Evolutionary conservation across 345 rosid genomes (phyloP).

Genomic region (rapeseed (Brassica napus)): Da-Ae NC_063436.1:27082501-27083000

Average conservation of each 20-base stretch:
- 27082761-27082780: not conserved
- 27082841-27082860: slow-evolving; percentile 82
- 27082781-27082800: not conserved
- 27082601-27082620: slow-evolving; percentile 3
- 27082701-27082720: not conserved
- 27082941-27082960: slow-evolving; percentile 72
- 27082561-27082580: not conserved
- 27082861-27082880: slow-evolving; percentile 88
- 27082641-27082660: slow-evolving; percentile 34
- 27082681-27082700: not conserved
- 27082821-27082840: not conserved
- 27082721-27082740: not conserved
- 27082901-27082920: slow-evolving; percentile 60
- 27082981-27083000: slow-evolving; percentile 78
- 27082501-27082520: not conserved
- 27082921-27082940: slow-evolving; percentile 73
- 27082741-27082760: not conserved
- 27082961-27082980: slow-evolving; percentile 41
- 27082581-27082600: not conserved
- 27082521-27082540: not conserved
- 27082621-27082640: slow-evolving; percentile 28
- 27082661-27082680: slow-evolving; percentile 39
- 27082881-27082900: slow-evolving; percentile 68
- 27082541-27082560: not conserved
- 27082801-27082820: not conserved